Evolutionary conservation across 225 moss, liverwort and hornwort species (phyloP), one percentile per base, ranked within the genome.

Genomic region (Bryoerythrophyllum caledonicum): DNA sequence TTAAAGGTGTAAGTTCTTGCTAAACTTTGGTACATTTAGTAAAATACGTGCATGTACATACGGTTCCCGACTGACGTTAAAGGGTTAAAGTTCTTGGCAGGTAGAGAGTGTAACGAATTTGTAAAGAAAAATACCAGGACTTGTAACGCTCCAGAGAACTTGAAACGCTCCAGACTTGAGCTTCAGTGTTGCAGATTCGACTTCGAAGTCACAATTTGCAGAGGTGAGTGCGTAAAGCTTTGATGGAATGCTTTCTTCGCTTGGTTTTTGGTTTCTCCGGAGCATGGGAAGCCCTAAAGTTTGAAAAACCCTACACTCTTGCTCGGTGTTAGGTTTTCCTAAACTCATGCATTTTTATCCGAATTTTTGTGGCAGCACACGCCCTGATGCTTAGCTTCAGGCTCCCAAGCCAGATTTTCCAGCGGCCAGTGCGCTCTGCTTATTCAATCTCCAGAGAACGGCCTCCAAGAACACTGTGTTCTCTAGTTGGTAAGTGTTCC

Each of bases 311-410:
- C 34, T 34, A 6, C 5, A 25, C 26, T 4, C 17, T 8, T 65
- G 65, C 1, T 44, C 10, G 62, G 37, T 20, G 37, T 16, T 9
- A 10, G 23, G 2, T 51, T 32, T 30, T 32, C 14, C 30, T 49
- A 7, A n/a, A 28, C 46, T n/a, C 68, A 20, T 65, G 51, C 38
- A 23, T 46, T 68, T 17, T 68, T 34, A 1, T 62, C 17, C 38
- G 60, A 51, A n/a, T 71, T 58, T 52, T 10, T 38, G 26, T 55
- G 62, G 62, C 73, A 82, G 77, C 4, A 35, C 44, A 37, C 1
- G 68, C 67, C 54, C 34, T 75, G 56, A 88, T 88, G 88, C 82
- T 80, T 65, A 82, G 80, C 32, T 77, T 85, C 23, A 75, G 80
- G 69, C 78, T 76, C 70, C 76, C 78, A 53, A 73, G 68, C 77